A percentile compares a stretch with the other conserved stretches of the same genome.
These are phyloP conservation scores for Saprolegnia diclina DNA, from an alignment of 352 stramenopile genomes.

Conservation along the genomic window DNA sequence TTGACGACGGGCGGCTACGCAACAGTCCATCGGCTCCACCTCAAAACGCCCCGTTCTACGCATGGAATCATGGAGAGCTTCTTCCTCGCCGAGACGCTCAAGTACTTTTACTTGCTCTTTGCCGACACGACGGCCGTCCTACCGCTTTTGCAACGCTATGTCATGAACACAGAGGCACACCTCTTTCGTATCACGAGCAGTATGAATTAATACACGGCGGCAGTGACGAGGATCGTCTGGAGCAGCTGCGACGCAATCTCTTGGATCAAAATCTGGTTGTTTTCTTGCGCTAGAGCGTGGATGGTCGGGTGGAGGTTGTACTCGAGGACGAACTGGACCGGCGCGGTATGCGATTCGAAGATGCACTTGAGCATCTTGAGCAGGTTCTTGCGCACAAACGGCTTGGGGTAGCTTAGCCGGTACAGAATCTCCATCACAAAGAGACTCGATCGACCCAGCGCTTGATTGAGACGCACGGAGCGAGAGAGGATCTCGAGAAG, in stretches of 20 bases:
- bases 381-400: conserved; percentile 88
- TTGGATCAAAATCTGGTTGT: conserved; percentile 86
- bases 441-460: conserved; percentile 73
- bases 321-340: conserved; percentile 81
- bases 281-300: conserved; percentile 74
- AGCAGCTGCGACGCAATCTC: conserved; percentile 84
- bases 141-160: conserved; percentile 50
- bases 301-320: conserved; percentile 82
- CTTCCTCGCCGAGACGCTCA: conserved; percentile 90
- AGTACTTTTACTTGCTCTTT: conserved; percentile 90
- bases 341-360: conserved; percentile 81
- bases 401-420: conserved; percentile 77
- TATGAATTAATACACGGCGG: conserved; percentile 35
- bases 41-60: conserved; percentile 34
- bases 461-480: conserved; percentile 72
- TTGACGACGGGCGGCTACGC: conserved; percentile 56
- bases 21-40: conserved; percentile 39
- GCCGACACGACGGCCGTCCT: conserved; percentile 56
- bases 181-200: conserved; percentile 44
- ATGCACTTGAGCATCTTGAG: conserved; percentile 90
- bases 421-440: conserved; percentile 84
- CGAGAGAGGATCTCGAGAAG: conserved; percentile 73
- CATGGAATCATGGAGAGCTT: conserved; percentile 80
- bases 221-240: conserved; percentile 71
- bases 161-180: conserved; percentile 86